Conservation (phyloP, 768 basidiomycete species). For the Paxillus ammoniavirescens region DNA sequence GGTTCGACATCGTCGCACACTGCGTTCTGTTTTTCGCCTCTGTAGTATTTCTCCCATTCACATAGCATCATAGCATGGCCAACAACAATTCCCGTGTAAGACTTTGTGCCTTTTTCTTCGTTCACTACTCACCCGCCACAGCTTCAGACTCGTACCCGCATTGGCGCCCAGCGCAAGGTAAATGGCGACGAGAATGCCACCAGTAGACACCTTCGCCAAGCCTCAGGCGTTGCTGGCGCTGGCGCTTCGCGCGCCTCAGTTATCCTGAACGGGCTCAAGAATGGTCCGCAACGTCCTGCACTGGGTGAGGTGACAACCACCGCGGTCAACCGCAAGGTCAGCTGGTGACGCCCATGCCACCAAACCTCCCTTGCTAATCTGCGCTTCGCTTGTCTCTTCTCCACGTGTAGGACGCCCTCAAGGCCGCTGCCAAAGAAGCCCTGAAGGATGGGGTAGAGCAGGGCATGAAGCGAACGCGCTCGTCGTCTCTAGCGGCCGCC, state of each 20-base stretch:
- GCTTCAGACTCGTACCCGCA: constrained; percentile 67
- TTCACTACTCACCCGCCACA: constrained; percentile 27
- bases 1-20: constrained; percentile 16
- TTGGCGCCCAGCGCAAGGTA: constrained; percentile 59
- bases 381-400: neutral
- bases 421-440: constrained; percentile 53
- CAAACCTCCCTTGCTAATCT: constrained; percentile 1
- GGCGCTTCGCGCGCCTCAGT: constrained; percentile 52
- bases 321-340: constrained; percentile 75
- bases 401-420: constrained; percentile 36
- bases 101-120: constrained; percentile 2
- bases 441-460: constrained; percentile 55
- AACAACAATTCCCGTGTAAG: constrained; percentile 61
- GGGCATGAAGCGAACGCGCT: constrained; percentile 57
- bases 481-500: constrained; percentile 62
- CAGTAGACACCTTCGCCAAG: constrained; percentile 62
- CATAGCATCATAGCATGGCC: constrained; percentile 44
- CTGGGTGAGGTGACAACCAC: constrained; percentile 80
- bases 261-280: constrained; percentile 46
- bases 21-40: constrained; percentile 11
- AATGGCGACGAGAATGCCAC: constrained; percentile 80
- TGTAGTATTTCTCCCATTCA: constrained; percentile 26
- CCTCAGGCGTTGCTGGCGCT: constrained; percentile 45
- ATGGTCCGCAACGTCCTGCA: constrained; percentile 61
- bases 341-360: constrained; percentile 18